These are phyloP conservation scores for Microdochium trichocladiopsis DNA, from an alignment of 2,329 filamentous ascomycete genomes.

Conservation along the genomic window DNA sequence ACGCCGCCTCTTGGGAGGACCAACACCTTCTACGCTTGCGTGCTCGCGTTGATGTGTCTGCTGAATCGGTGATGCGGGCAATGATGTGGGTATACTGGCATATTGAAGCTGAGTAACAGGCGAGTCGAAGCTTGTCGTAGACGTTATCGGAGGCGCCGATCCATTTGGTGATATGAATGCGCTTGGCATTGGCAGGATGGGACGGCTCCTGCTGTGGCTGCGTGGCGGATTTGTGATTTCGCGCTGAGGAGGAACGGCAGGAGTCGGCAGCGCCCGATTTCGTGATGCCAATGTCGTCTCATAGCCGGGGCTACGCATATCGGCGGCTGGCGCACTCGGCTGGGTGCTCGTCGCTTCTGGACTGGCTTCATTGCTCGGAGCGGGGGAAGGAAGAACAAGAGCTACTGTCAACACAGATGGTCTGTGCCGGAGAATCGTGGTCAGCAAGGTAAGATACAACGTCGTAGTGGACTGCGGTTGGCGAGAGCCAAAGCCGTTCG, in stretches of 20 bases:
- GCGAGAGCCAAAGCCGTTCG: too few relatives aligned
- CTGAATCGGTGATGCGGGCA: slow-evolving; percentile 5
- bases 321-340: slow-evolving; percentile 11
- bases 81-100: not conserved
- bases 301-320: slow-evolving; percentile 8
- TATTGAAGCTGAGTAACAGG: too few relatives aligned
- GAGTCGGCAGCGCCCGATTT: not conserved
- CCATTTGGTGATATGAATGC: too few relatives aligned
- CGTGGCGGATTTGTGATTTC: too few relatives aligned
- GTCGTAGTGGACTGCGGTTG: too few relatives aligned
- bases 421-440: not conserved
- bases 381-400: slow-evolving; percentile 49
- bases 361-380: slow-evolving; percentile 54
- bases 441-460: not conserved
- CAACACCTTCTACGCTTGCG: not conserved
- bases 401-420: not conserved
- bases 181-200: too few relatives aligned
- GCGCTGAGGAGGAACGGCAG: not conserved
- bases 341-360: slow-evolving; percentile 28
- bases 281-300: not conserved
- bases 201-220: too few relatives aligned
- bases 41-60: slow-evolving; percentile 1
- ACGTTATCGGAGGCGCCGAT: too few relatives aligned
- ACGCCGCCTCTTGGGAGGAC: not conserved
- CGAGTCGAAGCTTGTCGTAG: too few relatives aligned